Percentiles rank a stretch among this genome's conserved stretches.
Conservation (phyloP, 345 rosid genomes). For the Bruguiera parviflora region DNA sequence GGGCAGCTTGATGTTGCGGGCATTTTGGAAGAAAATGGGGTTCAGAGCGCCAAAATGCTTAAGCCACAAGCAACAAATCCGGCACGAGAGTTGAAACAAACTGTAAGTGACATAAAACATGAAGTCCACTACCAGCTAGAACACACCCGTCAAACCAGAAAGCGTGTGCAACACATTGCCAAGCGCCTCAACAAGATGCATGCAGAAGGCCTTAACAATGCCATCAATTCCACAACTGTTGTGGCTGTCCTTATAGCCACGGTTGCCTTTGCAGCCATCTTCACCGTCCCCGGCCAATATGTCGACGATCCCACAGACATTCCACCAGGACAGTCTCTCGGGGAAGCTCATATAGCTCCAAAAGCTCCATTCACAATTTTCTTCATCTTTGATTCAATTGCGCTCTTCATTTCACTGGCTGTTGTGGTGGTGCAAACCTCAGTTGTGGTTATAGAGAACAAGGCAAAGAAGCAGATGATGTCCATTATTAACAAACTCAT, state of each 20-base stretch:
- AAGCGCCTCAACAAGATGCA: slow-evolving; percentile 89
- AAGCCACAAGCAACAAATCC: slow-evolving; percentile 51
- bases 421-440: slow-evolving; percentile 97
- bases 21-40: slow-evolving; percentile 59
- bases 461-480: slow-evolving; percentile 96
- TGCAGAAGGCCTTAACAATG: slow-evolving; percentile 84
- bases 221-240: slow-evolving; percentile 88
- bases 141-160: slow-evolving; percentile 83
- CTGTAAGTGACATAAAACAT: slow-evolving; percentile 92
- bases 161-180: slow-evolving; percentile 80
- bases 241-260: slow-evolving; percentile 95
- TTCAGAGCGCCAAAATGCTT: slow-evolving; percentile 56
- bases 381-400: slow-evolving; percentile 74
- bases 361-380: slow-evolving; percentile 66
- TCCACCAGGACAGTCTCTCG: slow-evolving; percentile 46
- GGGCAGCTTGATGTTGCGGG: slow-evolving; percentile 48
- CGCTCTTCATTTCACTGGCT: slow-evolving; percentile 89
- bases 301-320: slow-evolving; percentile 44
- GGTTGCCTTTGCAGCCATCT: slow-evolving; percentile 90
- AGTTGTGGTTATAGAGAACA: slow-evolving; percentile 85
- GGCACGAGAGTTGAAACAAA: slow-evolving; percentile 80
- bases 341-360: slow-evolving; percentile 77
- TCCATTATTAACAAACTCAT: slow-evolving; percentile 82
- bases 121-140: slow-evolving; percentile 90
- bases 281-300: slow-evolving; percentile 88